A percentile compares a stretch with the other conserved stretches of the same genome.
Evolutionary conservation across 1,284 basidiomycete genomes (phyloP).

Genomic region (Trichosporon coremiiforme): DNA sequence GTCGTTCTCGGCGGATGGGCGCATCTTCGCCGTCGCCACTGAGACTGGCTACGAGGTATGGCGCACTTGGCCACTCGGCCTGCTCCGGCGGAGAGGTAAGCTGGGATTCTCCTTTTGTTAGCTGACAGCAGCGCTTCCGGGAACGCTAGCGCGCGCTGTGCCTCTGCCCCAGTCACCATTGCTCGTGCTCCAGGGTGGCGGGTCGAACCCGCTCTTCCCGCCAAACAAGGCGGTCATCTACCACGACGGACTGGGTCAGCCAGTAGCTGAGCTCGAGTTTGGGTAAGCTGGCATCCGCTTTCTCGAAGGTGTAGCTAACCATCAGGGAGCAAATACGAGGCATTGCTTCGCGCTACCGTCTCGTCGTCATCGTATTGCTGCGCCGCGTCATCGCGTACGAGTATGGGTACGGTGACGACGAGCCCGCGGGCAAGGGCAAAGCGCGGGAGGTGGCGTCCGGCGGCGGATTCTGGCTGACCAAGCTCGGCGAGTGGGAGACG

Average conservation of each 20-base stretch:
- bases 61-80: constrained; percentile 71
- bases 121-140: constrained; percentile 53
- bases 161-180: constrained; percentile 82
- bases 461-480: constrained; percentile 55
- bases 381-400: constrained; percentile 78
- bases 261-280: constrained; percentile 89
- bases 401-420: constrained; percentile 59
- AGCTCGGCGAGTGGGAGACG: constrained; percentile 84
- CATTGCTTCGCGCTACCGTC: constrained; percentile 74
- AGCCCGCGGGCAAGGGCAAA: constrained; percentile 28
- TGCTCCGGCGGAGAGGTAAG: constrained; percentile 77
- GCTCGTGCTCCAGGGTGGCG: constrained; percentile 86
- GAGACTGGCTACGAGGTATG: constrained; percentile 86
- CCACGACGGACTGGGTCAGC: constrained; percentile 72
- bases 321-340: constrained; percentile 76
- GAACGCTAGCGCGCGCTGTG: constrained; percentile 74
- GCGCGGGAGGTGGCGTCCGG: constrained; percentile 26
- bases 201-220: constrained; percentile 83
- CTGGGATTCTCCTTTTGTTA: neutral
- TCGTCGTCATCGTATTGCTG: constrained; percentile 79
- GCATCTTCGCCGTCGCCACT: constrained; percentile 79
- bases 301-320: constrained; percentile 17
- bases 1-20: constrained; percentile 69
- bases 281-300: constrained; percentile 38
- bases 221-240: constrained; percentile 92